A percentile compares a stretch with the other conserved stretches of the same genome.
Conservation (phyloP, 495 filamentous ascomycete genomes). For the Talaromyces trachyspermus region DNA sequence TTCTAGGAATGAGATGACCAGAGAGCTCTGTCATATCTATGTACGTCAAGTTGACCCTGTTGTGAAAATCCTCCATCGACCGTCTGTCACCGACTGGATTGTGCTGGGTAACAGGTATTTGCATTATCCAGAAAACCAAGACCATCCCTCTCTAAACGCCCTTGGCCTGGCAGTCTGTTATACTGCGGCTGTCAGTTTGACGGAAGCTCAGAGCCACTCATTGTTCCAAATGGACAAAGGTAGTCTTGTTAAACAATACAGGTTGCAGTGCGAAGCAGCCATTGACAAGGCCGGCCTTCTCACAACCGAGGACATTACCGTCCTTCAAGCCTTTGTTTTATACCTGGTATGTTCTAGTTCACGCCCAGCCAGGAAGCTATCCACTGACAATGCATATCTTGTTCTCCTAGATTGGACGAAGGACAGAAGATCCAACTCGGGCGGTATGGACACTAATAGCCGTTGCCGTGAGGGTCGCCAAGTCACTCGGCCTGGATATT, state of each 20-base stretch:
- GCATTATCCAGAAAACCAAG: too few relatives aligned
- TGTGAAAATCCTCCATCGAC: too few relatives aligned
- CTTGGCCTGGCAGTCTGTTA: constrained; percentile 49
- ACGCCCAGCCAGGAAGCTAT: too few relatives aligned
- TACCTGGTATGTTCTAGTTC: constrained; percentile 31
- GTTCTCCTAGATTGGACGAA: too few relatives aligned
- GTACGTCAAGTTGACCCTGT: too few relatives aligned
- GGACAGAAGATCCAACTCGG: constrained; percentile 20
- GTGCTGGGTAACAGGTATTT: too few relatives aligned
- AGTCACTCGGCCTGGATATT: constrained; percentile 57
- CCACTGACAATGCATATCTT: too few relatives aligned
- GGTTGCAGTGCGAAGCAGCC: constrained; percentile 39
- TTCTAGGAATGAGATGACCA: too few relatives aligned
- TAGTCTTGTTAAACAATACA: constrained; percentile 38
- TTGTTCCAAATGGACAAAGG: constrained; percentile 31
- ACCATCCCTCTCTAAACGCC: too few relatives aligned
- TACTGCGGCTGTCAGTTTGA: constrained; percentile 38
- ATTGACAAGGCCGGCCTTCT: constrained; percentile 46
- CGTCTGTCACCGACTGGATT: too few relatives aligned
- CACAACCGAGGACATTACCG: constrained; percentile 45
- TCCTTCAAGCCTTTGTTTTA: constrained; percentile 51
- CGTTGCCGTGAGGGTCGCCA: constrained; percentile 59
- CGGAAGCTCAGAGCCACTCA: constrained; percentile 30
- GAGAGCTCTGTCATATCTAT: too few relatives aligned
- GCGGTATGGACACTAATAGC: constrained; percentile 52